A percentile compares a stretch with the other conserved stretches of the same genome.
Evolutionary conservation across 768 basidiomycete species (phyloP).

Genomic region (Suillus weaverae): DNA sequence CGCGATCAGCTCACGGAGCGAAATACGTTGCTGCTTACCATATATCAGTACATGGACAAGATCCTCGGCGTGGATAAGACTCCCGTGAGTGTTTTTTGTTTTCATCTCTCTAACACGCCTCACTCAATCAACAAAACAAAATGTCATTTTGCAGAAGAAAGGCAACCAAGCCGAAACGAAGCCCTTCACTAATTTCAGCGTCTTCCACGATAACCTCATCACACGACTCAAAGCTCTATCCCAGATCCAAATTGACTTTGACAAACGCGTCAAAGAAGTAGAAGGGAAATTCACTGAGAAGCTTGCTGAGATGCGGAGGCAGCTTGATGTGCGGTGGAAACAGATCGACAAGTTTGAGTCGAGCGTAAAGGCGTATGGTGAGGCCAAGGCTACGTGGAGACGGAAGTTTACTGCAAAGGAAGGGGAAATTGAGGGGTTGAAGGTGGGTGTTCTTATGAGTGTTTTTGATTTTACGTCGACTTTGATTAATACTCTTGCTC

Average conservation of each 20-base stretch:
- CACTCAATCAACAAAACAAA: neutral
- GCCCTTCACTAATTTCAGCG: slow-evolving; percentile 89
- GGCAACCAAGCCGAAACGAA: slow-evolving; percentile 78
- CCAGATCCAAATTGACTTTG: slow-evolving; percentile 84
- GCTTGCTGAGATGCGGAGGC: slow-evolving; percentile 77
- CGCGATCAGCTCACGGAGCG: slow-evolving; percentile 92
- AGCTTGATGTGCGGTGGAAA: slow-evolving; percentile 85
- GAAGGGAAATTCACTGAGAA: slow-evolving; percentile 74
- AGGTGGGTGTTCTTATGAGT: slow-evolving; percentile 46
- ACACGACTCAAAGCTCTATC: slow-evolving; percentile 81
- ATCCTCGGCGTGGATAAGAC: slow-evolving; percentile 89
- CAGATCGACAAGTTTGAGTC: slow-evolving; percentile 92
- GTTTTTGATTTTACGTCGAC: slow-evolving; percentile 3
- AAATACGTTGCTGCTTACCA: slow-evolving; percentile 86
- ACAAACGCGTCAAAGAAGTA: slow-evolving; percentile 77
- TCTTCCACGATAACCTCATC: slow-evolving; percentile 94
- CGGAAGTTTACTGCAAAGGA: slow-evolving; percentile 80
- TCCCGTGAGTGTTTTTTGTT: slow-evolving; percentile 59
- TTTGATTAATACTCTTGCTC: neutral
- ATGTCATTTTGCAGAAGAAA: slow-evolving; percentile 57
- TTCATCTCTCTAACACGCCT: neutral
- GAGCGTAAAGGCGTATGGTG: slow-evolving; percentile 77
- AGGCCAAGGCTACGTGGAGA: slow-evolving; percentile 82
- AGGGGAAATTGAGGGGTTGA: slow-evolving; percentile 85
- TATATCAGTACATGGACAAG: slow-evolving; percentile 94